Evolutionary conservation across 2,329 filamentous ascomycete genomes (phyloP).

Genomic region (Sporothrix pallida): DNA sequence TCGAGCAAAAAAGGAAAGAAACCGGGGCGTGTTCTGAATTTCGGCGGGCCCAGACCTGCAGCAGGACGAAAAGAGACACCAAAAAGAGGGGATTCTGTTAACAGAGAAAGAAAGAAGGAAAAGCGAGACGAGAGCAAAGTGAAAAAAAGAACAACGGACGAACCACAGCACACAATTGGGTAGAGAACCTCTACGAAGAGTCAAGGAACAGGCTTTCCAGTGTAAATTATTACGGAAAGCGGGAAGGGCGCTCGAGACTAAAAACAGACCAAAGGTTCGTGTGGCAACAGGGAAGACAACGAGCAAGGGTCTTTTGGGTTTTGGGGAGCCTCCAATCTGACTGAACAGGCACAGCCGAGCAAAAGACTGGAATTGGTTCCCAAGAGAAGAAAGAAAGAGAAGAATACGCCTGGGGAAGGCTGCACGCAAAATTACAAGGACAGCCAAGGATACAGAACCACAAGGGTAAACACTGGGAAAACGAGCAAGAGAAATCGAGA

Average conservation of each 20-base stretch:
- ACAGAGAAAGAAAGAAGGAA: background rate
- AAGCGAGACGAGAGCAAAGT: background rate
- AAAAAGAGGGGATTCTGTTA: background rate
- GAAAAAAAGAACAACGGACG: background rate
- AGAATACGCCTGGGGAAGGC: slow-evolving; percentile 3
- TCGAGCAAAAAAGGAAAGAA: background rate
- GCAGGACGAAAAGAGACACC: slow-evolving; percentile 18
- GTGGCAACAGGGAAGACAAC: slow-evolving; percentile 7
- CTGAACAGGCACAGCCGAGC: too few species aligned
- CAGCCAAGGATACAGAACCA: background rate
- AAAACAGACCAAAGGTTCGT: slow-evolving; percentile 17
- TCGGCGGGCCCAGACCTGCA: slow-evolving; percentile 2
- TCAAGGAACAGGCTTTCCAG: background rate
- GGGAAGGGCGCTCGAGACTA: slow-evolving; percentile 8
- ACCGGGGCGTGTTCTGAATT: background rate
- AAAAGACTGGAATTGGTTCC: too few species aligned
- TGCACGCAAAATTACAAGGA: slow-evolving; percentile 17
- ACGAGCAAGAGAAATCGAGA: background rate
- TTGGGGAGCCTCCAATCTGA: background rate
- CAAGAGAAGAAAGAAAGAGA: background rate
- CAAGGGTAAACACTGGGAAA: too few species aligned
- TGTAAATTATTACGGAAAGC: slow-evolving; percentile 1
- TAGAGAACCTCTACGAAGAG: background rate
- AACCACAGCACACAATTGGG: background rate
- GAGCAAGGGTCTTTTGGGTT: background rate